phyloP scores from a whole-genome alignment of 23 red algal species.

The Pyropia yezoensis region DNA sequence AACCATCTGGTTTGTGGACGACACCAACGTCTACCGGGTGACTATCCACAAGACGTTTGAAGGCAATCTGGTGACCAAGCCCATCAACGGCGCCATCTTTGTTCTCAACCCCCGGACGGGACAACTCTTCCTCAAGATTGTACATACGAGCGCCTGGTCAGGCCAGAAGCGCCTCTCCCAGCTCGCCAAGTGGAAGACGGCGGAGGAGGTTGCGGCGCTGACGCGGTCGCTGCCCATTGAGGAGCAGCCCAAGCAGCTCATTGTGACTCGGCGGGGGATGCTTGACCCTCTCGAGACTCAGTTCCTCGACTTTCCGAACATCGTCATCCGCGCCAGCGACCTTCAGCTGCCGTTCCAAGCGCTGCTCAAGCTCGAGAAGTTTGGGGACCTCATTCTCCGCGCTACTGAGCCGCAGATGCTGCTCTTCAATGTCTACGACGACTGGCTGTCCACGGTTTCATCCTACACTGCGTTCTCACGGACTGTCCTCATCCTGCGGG shows the following conservation, averaged over 20 bases:
- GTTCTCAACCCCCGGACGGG: constrained; percentile 87
- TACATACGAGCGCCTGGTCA: constrained; percentile 83
- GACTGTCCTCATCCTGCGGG: constrained; percentile 73
- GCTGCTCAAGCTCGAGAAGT: constrained; percentile 68
- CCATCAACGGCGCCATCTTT: constrained; percentile 91
- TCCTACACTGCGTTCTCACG: constrained; percentile 90
- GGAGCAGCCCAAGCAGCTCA: constrained; percentile 83
- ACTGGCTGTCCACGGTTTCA: constrained; percentile 77
- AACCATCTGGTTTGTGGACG: constrained; percentile 82
- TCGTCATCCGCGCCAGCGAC: constrained; percentile 72
- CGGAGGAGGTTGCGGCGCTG: constrained; percentile 86
- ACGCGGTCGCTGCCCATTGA: constrained; percentile 84
- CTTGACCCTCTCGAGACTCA: constrained; percentile 89
- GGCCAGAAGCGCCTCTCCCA: constrained; percentile 94
- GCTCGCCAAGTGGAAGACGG: constrained; percentile 97
- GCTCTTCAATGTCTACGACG: constrained; percentile 82
- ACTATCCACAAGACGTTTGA: constrained; percentile 83
- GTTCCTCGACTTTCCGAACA: constrained; percentile 77
- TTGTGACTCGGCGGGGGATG: constrained; percentile 79
- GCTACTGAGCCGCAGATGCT: constrained; percentile 81
- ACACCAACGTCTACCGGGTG: constrained; percentile 83
- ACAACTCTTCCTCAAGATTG: constrained; percentile 95
- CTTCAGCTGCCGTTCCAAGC: constrained; percentile 89
- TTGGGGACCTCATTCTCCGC: constrained; percentile 73
- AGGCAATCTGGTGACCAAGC: constrained; percentile 89